phyloP scores from a whole-genome alignment of 371 early-diverging fungal genomes.

The Syncephalastrum sp. region DNA sequence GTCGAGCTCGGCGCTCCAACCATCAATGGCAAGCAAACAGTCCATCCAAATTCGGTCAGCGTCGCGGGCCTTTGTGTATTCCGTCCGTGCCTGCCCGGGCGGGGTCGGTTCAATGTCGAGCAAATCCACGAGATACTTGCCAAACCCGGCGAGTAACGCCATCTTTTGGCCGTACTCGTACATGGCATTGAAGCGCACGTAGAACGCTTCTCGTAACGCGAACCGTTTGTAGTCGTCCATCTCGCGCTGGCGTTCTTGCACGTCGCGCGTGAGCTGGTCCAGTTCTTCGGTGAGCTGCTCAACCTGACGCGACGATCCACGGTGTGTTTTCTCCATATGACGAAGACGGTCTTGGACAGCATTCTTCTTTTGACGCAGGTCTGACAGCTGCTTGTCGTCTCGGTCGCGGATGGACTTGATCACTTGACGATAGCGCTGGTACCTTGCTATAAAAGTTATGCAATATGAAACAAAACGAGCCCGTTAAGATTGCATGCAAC shows the following conservation, averaged over 20 bases:
- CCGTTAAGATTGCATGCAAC: too few species aligned
- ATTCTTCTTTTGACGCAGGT: constrained; percentile 39
- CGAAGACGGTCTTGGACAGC: constrained; percentile 31
- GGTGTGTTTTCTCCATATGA: constrained; percentile 26
- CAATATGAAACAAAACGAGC: neutral
- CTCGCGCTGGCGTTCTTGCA: constrained; percentile 33
- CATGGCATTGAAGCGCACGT: constrained; percentile 44
- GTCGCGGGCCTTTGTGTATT: constrained; percentile 32
- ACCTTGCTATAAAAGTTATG: constrained; percentile 17
- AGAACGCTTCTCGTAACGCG: constrained; percentile 48
- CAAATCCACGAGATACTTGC: constrained; percentile 42
- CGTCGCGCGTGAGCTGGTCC: constrained; percentile 30
- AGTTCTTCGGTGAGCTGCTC: constrained; percentile 34
- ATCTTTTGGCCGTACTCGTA: constrained; percentile 43
- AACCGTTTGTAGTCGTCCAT: constrained; percentile 47
- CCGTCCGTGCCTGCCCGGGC: constrained; percentile 11
- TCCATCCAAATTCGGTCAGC: constrained; percentile 36
- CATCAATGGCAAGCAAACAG: constrained; percentile 37
- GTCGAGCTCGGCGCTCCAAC: constrained; percentile 39
- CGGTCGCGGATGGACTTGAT: constrained; percentile 42
- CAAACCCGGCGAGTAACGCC: constrained; percentile 42
- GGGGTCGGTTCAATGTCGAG: constrained; percentile 37
- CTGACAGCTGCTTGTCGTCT: constrained; percentile 30
- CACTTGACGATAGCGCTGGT: constrained; percentile 39
- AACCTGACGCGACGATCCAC: constrained; percentile 28